These are phyloP conservation scores for Aspergillus tanneri DNA, from an alignment of 2,329 filamentous ascomycete genomes.

Conservation along the genomic window DNA sequence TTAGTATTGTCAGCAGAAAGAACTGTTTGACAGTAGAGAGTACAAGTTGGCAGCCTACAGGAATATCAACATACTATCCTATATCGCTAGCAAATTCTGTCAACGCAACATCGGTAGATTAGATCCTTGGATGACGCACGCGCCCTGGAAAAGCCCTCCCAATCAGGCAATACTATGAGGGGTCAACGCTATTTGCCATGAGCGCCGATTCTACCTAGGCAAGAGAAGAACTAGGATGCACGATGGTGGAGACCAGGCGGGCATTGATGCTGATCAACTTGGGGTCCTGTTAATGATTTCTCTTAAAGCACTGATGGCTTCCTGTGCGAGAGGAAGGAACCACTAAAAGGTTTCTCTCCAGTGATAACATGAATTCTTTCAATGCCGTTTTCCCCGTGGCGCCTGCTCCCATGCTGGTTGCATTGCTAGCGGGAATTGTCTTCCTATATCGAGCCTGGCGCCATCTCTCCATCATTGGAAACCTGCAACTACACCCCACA, in stretches of 20 bases:
- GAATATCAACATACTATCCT: no score
- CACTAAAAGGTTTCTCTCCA: neutral
- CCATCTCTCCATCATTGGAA: neutral
- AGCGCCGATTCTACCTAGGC: neutral
- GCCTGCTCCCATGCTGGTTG: conserved; percentile 7
- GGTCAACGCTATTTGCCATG: conserved; percentile 5
- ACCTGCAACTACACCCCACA: neutral
- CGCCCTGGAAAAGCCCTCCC: conserved; percentile 17
- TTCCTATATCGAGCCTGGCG: conserved; percentile 16
- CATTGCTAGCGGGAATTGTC: conserved; percentile 8
- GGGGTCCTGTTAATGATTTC: neutral
- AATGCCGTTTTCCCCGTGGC: neutral
- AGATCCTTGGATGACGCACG: neutral
- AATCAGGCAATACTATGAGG: conserved; percentile 17
- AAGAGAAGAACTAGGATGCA: neutral
- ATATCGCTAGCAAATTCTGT: no score
- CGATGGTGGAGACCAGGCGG: neutral
- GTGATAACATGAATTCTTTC: neutral
- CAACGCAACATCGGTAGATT: no score
- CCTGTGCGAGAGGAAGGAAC: neutral
- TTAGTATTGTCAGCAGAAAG: no score
- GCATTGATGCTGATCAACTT: neutral
- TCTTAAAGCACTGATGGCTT: neutral
- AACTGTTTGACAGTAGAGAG: no score
- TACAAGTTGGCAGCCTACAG: no score